phyloP scores from a whole-genome alignment of 1,284 basidiomycete species.

The Ceratobasidium sp. region DNA sequence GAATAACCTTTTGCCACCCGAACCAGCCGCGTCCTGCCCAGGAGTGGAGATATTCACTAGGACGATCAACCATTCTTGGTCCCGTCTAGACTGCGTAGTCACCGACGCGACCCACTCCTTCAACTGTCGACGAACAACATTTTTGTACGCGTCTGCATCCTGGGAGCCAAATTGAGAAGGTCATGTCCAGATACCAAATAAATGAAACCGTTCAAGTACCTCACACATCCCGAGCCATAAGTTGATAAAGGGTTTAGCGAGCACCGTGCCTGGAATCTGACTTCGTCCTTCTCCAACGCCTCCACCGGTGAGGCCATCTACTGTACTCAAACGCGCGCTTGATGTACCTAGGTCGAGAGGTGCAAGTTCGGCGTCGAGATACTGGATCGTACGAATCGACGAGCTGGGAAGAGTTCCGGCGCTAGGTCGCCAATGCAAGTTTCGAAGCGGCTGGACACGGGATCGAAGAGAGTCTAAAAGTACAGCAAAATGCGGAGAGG shows the following conservation, averaged over 20 bases:
- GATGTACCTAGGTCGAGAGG: conserved; percentile 58
- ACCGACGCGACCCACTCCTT: conserved; percentile 86
- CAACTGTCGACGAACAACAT: conserved; percentile 79
- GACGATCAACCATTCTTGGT: conserved; percentile 89
- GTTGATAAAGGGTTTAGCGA: conserved; percentile 86
- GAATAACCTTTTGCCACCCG: conserved; percentile 67
- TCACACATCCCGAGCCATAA: conserved; percentile 87
- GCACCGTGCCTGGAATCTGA: conserved; percentile 76
- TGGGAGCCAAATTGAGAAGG: conserved; percentile 48
- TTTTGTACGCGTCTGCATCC: conserved; percentile 87
- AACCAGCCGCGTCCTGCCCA: conserved; percentile 59
- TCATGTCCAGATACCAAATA: not conserved
- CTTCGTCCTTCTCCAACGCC: conserved; percentile 59
- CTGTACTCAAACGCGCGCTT: conserved; percentile 22
- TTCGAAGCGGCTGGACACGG: conserved; percentile 66
- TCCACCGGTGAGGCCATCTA: not conserved
- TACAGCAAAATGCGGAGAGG: conserved; percentile 25
- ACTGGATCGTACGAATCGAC: conserved; percentile 83
- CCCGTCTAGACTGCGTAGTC: conserved; percentile 61
- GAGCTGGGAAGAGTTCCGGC: conserved; percentile 55
- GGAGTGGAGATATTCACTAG: conserved; percentile 70
- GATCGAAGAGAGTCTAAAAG: conserved; percentile 23
- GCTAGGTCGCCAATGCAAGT: conserved; percentile 86
- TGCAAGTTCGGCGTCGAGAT: conserved; percentile 77
- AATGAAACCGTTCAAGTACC: conserved; percentile 57